Conservation (phyloP, 176 grass and related monocot genomes). For the Leersia perrieri region DNA sequence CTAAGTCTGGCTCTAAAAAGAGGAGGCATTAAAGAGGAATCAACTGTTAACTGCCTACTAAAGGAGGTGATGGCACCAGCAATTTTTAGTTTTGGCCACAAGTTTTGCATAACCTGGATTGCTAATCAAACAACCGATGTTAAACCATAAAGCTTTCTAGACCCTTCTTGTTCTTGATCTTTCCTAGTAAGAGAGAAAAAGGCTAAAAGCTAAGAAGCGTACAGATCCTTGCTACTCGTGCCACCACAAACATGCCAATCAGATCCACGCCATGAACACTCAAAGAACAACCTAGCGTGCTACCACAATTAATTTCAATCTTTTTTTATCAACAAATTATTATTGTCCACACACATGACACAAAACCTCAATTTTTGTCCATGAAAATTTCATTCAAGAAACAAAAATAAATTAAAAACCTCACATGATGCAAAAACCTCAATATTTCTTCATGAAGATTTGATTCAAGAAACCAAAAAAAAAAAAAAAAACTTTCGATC, state of each 20-base stretch:
- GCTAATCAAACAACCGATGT: not conserved
- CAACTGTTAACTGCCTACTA: not conserved
- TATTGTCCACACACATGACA: no score
- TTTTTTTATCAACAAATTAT: no score
- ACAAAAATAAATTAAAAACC: no score
- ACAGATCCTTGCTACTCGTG: not conserved
- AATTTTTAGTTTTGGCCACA: not conserved
- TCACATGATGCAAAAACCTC: not conserved
- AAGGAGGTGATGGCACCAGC: not conserved
- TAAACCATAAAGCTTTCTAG: not conserved
- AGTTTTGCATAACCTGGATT: not conserved
- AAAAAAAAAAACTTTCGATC: not conserved
- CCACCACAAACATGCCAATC: not conserved
- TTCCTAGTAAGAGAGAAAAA: not conserved
- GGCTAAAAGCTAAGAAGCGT: not conserved
- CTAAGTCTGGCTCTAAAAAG: not conserved
- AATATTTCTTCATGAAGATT: not conserved
- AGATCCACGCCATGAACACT: not conserved
- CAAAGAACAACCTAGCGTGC: not conserved
- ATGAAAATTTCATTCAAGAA: not conserved
- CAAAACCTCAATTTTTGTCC: not conserved
- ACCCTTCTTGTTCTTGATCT: not conserved
- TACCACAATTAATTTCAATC: not conserved
- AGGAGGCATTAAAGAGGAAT: not conserved
- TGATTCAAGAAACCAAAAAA: not conserved